Base-by-base conservation (phyloP, 164 flowering plant genomes). In the Tetracentron sinense region DNA sequence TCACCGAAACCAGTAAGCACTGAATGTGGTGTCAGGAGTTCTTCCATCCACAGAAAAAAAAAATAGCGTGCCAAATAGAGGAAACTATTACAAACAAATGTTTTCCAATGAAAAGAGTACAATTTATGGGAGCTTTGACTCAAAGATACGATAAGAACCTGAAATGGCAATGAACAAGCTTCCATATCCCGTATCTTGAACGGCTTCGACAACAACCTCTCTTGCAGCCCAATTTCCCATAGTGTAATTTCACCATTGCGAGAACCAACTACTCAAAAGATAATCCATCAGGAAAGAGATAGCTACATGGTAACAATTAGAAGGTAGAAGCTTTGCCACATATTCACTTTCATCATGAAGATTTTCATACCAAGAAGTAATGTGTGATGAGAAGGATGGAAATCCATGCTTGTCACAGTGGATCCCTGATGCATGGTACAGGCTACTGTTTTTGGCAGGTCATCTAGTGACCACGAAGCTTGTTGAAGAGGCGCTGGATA, bases 321-420 rank as follows among this genome's bases (percentile, higher is more conserved):
- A 51, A 67, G 28, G 22, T 53, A 30, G 12, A 11, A 50, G 1
- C n/a, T 53, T 20, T 35, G 23, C 19, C 20, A 61, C 35, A 7
- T 15, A 30, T n/a, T 35, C 19, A 47, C 31, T 26, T 25, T 4
- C 50, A 58, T 17, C 26, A 52, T n/a, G 3, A 35, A 42, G 8
- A 6, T 17, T 20, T 69, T 56, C 79, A 87, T 10, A 55, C 98
- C 96, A 62, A 93, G 83, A 73, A 93, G 88, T 61, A 85, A 58
- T 14, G 86, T 83, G 4, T 79, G 87, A 33, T 82, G 92, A 56
- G 86, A 74, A 62, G 98, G 98, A 78, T 90, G 92, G 64, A 90
- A 93, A 73, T 93, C 98, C 88, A 93, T 78, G 96, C 94, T 90
- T 38, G 78, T 83, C 56, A 88, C 90, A 64, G 76, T 28, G 38